Conservation (phyloP, 768 basidiomycete genomes). For the Trametes elegans region DNA sequence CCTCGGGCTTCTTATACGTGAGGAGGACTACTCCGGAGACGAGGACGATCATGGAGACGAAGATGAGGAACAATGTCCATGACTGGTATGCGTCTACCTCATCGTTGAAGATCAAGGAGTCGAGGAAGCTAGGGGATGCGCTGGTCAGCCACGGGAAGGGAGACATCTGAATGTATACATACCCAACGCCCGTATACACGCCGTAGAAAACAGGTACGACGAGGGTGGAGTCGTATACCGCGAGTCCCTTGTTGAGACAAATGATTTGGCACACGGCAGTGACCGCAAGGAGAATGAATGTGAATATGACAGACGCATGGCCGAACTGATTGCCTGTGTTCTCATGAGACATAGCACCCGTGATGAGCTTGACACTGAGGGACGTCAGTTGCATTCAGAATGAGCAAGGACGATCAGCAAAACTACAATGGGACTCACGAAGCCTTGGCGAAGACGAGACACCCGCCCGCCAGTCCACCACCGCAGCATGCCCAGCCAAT, state of each 20-base stretch:
- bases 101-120: slow-evolving; percentile 80
- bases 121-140: slow-evolving; percentile 45
- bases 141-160: not conserved
- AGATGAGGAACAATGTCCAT: slow-evolving; percentile 89
- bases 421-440: slow-evolving; percentile 41
- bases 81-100: slow-evolving; percentile 81
- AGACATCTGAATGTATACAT: slow-evolving; percentile 22
- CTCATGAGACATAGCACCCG: slow-evolving; percentile 72
- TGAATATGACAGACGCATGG: slow-evolving; percentile 74
- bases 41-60: slow-evolving; percentile 81
- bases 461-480: slow-evolving; percentile 85
- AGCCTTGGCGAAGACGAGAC: slow-evolving; percentile 82
- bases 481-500: slow-evolving; percentile 94
- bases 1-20: slow-evolving; percentile 87
- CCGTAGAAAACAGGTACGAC: slow-evolving; percentile 96
- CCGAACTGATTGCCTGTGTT: slow-evolving; percentile 88
- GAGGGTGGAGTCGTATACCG: slow-evolving; percentile 85
- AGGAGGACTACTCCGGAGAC: slow-evolving; percentile 91
- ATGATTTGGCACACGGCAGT: slow-evolving; percentile 91
- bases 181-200: slow-evolving; percentile 84
- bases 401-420: not conserved
- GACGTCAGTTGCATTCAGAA: not conserved
- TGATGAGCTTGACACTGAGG: slow-evolving; percentile 72
- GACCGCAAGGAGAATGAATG: slow-evolving; percentile 50
- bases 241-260: slow-evolving; percentile 87